phyloP scores from a whole-genome alignment of 352 stramenopile genomes.

The Hyaloperonospora arabidopsidis region DNA sequence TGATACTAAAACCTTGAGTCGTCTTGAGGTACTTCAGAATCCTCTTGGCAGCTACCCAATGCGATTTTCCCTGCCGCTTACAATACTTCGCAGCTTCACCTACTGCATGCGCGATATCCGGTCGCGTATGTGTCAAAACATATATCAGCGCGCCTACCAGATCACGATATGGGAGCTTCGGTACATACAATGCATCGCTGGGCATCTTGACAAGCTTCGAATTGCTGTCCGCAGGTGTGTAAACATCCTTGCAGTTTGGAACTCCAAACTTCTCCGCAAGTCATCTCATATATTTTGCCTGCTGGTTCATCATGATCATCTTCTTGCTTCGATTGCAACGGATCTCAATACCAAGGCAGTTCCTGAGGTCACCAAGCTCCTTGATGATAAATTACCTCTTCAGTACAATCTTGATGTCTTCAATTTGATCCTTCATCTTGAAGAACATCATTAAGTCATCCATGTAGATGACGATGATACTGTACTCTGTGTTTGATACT shows the following conservation, averaged over 20 bases:
- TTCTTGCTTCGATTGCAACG: not conserved
- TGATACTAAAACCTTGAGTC: no score
- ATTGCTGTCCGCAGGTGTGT: conserved; percentile 5
- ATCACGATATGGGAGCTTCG: conserved; percentile 2
- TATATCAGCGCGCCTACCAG: conserved; percentile 3
- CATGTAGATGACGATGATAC: no score
- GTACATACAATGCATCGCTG: not conserved
- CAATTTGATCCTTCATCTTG: no score
- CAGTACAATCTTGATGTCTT: no score
- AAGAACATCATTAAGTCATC: no score
- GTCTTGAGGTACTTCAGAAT: no score
- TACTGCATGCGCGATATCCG: no score
- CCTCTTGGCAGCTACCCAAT: no score
- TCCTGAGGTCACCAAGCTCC: not conserved
- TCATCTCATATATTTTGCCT: not conserved
- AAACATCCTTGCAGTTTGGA: conserved; percentile 1
- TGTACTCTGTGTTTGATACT: no score
- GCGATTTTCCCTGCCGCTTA: no score
- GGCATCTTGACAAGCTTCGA: conserved; percentile 2
- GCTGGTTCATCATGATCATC: not conserved
- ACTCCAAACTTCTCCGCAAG: conserved; percentile 4
- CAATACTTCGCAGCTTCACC: no score
- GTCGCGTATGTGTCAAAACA: not conserved
- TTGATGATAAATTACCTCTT: not conserved
- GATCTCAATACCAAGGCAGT: not conserved